Conservation (phyloP, 352 stramenopile species). For the Blastocystis sp. region DNA sequence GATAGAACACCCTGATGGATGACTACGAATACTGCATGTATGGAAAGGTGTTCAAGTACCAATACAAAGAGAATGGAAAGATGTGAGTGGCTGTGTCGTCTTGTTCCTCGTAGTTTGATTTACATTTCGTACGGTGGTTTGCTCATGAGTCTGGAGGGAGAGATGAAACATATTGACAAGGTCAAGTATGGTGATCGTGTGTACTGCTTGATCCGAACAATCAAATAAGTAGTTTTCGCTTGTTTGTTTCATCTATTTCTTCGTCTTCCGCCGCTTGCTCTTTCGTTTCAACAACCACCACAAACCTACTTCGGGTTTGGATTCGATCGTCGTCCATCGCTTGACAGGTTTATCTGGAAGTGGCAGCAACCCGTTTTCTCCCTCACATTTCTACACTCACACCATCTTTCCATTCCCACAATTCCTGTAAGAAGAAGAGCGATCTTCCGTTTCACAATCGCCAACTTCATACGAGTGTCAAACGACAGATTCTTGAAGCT, state of each 20-base stretch:
- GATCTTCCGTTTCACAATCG: neutral
- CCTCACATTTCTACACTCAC: neutral
- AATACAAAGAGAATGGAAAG: constrained; percentile 55
- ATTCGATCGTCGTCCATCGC: neutral
- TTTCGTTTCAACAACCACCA: neutral
- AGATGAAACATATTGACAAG: constrained; percentile 44
- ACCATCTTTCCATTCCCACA: neutral
- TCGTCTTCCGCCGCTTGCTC: neutral
- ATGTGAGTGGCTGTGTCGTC: neutral
- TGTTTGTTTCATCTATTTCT: constrained; percentile 30
- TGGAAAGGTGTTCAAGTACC: constrained; percentile 56
- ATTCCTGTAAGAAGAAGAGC: neutral
- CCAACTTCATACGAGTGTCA: neutral
- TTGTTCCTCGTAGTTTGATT: constrained; percentile 33
- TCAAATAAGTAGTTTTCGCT: constrained; percentile 47
- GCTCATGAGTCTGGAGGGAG: constrained; percentile 50
- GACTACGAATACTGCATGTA: constrained; percentile 57
- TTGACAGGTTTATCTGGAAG: neutral
- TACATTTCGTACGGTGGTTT: constrained; percentile 53
- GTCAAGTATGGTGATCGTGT: constrained; percentile 53
- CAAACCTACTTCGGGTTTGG: neutral
- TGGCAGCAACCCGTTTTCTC: neutral
- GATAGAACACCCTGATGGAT: constrained; percentile 51
- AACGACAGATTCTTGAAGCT: neutral
- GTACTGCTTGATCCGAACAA: constrained; percentile 51